phyloP scores from a whole-genome alignment of 208 protist species.

The Spongospora subterranea region DNA sequence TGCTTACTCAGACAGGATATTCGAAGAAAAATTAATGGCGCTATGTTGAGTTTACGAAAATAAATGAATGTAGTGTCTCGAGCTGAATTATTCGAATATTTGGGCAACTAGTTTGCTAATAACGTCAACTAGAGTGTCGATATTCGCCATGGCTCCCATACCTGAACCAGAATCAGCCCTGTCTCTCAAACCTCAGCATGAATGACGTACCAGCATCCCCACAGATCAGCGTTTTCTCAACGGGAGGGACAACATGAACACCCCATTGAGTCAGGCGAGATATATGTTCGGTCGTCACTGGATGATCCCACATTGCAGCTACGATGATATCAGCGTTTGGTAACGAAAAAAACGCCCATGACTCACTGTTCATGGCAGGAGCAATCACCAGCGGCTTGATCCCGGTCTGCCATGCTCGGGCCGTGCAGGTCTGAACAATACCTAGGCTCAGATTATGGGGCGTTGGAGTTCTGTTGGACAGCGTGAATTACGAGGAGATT shows the following conservation, averaged over 20 bases:
- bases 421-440: conserved; percentile 48
- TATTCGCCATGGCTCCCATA: conserved; percentile 5
- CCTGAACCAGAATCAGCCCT: not conserved
- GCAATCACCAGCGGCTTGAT: conserved; percentile 30
- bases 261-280: not conserved
- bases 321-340: too few species aligned
- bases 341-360: not conserved
- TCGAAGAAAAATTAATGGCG: too few species aligned
- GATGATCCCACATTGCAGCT: conserved; percentile 42
- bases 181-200: not conserved
- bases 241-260: not conserved
- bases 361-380: conserved; percentile 58
- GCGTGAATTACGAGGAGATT: conserved; percentile 46
- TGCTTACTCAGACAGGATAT: too few species aligned
- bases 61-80: too few species aligned
- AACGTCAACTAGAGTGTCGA: not conserved
- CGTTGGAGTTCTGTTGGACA: not conserved
- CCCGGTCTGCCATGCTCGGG: conserved; percentile 30
- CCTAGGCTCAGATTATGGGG: not conserved
- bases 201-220: not conserved
- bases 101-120: too few species aligned
- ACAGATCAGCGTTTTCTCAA: conserved; percentile 38
- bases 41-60: too few species aligned
- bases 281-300: not conserved
- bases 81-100: too few species aligned